Evolutionary conservation across 805 yeast genomes (phyloP).

Genomic region (Ogataea sp.): DNA sequence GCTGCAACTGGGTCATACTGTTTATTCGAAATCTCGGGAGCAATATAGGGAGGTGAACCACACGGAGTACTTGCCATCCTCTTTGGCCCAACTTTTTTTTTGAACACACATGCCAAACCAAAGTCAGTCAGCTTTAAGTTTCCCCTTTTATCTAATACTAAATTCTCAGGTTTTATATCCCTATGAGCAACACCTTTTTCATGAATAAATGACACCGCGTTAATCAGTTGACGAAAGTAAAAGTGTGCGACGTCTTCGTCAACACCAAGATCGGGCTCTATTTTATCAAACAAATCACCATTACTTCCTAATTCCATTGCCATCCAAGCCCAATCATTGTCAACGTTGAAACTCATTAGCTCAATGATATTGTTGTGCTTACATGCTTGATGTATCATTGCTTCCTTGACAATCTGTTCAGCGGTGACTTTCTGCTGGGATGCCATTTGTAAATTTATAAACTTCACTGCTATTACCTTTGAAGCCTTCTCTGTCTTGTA

Average conservation of each 20-base stretch:
- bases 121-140: constrained; percentile 71
- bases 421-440: constrained; percentile 22
- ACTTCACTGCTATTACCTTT: constrained; percentile 48
- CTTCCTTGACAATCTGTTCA: constrained; percentile 40
- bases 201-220: constrained; percentile 55
- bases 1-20: constrained; percentile 47
- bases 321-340: constrained; percentile 53
- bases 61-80: constrained; percentile 45
- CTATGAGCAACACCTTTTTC: constrained; percentile 58
- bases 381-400: constrained; percentile 50
- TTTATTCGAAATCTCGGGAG: constrained; percentile 56
- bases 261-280: constrained; percentile 68
- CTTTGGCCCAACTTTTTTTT: constrained; percentile 37
- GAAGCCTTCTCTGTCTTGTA: constrained; percentile 26
- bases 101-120: constrained; percentile 61
- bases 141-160: constrained; percentile 54
- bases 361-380: constrained; percentile 54
- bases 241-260: constrained; percentile 60
- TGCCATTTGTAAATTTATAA: constrained; percentile 34
- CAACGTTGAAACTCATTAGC: constrained; percentile 45
- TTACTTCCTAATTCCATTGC: constrained; percentile 63
- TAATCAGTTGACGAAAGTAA: constrained; percentile 57
- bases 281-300: constrained; percentile 73
- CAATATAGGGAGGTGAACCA: constrained; percentile 73
- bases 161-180: constrained; percentile 63